A percentile compares a stretch with the other conserved stretches of the same genome.
phyloP scores from a whole-genome alignment of 83 land plant genomes.

The Diphasiastrum complanatum region DNA sequence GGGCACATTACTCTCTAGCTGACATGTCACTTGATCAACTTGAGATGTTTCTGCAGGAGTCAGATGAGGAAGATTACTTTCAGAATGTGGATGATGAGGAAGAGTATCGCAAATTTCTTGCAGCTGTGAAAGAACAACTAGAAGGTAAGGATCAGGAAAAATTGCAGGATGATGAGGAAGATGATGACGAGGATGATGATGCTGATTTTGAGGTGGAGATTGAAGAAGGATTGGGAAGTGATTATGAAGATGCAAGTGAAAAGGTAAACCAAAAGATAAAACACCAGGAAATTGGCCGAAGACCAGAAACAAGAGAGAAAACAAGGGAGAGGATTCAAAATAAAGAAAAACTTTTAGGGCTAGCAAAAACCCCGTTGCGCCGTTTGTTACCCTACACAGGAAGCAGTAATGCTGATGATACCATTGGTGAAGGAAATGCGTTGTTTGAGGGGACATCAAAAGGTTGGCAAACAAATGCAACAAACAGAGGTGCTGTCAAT shows the following conservation, averaged over 20 bases:
- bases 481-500: conserved; percentile 12
- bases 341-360: conserved; percentile 40
- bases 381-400: conserved; percentile 61
- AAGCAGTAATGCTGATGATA: conserved; percentile 18
- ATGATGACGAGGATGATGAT: conserved; percentile 92
- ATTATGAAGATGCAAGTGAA: conserved; percentile 44
- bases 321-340: conserved; percentile 35
- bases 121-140: conserved; percentile 41
- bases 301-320: conserved; percentile 73
- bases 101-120: conserved; percentile 85
- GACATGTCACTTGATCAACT: conserved; percentile 84
- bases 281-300: conserved; percentile 19
- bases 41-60: conserved; percentile 91
- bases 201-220: conserved; percentile 88
- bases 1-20: conserved; percentile 81
- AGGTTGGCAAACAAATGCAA: conserved; percentile 10
- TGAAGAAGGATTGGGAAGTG: conserved; percentile 90
- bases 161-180: conserved; percentile 35
- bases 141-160: conserved; percentile 22
- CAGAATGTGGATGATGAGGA: conserved; percentile 96
- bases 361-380: conserved; percentile 57
- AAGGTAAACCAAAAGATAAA: conserved; percentile 22
- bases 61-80: conserved; percentile 88
- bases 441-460: conserved; percentile 19
- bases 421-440: conserved; percentile 22